A percentile compares a stretch with the other conserved stretches of the same genome.
These are phyloP conservation scores for Colletotrichum melonis DNA, from an alignment of 2,329 filamentous ascomycete species.

Conservation along the genomic window DNA sequence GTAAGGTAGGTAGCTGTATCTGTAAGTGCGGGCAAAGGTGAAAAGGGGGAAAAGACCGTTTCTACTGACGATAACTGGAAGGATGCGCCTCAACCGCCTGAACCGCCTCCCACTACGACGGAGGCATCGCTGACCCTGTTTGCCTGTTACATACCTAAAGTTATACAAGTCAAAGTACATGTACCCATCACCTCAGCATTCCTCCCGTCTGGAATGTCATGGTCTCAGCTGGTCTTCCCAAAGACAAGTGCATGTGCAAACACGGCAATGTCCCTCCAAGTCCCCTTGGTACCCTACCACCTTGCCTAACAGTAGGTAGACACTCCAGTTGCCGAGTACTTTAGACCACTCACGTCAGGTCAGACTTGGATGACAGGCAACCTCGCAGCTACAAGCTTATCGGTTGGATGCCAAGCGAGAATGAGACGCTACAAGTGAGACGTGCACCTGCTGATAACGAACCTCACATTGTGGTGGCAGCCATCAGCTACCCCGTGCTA, in stretches of 20 bases:
- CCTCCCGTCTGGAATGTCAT: slow-evolving; percentile 15
- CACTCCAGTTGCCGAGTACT: not conserved
- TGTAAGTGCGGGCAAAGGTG: not conserved
- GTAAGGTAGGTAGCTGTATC: no score
- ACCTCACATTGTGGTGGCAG: not conserved
- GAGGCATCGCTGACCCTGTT: not conserved
- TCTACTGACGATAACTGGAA: not conserved
- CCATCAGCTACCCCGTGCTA: not conserved
- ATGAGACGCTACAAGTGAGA: not conserved
- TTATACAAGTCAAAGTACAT: not conserved
- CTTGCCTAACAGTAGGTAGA: no score
- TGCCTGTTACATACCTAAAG: not conserved
- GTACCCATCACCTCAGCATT: not conserved
- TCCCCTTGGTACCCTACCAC: no score
- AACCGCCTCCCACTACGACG: not conserved
- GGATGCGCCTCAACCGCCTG: not conserved
- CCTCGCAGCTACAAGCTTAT: not conserved
- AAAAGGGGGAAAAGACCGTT: not conserved
- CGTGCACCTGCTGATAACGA: slow-evolving; percentile 5
- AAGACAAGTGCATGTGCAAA: not conserved
- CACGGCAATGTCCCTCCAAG: not conserved
- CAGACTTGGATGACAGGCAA: not conserved
- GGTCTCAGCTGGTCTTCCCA: slow-evolving; percentile 27
- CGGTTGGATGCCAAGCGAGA: not conserved
- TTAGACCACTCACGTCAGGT: not conserved